Evolutionary conservation across 2,329 filamentous ascomycete genomes (phyloP), one percentile per base, ranked within the genome.

Genomic region (Fusarium dimerum): DNA sequence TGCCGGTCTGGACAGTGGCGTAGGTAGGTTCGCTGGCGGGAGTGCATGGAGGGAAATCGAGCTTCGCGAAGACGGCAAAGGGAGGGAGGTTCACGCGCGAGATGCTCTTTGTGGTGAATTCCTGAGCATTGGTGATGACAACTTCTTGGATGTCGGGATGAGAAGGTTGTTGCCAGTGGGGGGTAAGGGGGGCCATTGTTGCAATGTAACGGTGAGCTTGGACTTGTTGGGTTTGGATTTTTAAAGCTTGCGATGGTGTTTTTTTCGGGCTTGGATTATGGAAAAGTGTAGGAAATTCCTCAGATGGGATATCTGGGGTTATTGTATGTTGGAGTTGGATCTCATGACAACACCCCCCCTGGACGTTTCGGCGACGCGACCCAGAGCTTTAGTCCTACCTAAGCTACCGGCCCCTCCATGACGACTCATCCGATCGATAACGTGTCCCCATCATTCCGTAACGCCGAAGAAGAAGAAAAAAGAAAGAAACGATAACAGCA

Each of bases 41-140:
- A 16, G 79, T 81, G 65, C 83, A 84, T 3, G 85, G 80, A 38
- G 88, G 85, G 59, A 86, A 88, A 38, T 75, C 74, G 67, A 91
- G 71, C 67, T 85, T 86, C 47, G 87, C 86, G 55, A 83, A 88
- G 44, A 89, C 72, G 36, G 79, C 83, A 70, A 87, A 87, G 3
- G 84, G 81, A 2, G 84, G 76, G 42, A 87, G 72, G 16, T 74
- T 61, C 51, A 82, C 71, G 56, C 72, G 78, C 40, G 84, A 84
- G 57, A 83, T 65, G 65, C 82, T 84, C 70, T 84, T 85, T 56
- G 83, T 82, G 56, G 78, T 80, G 71, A 82, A 87, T 54, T 78
- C 76, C 54, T 74, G 71, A 49, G 78, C 73, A 64, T 78, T 77
- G 67, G 78, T 71, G 58, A 83, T 68, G 63, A 86, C 57, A 39